Percentiles rank a stretch among this genome's conserved stretches.
Evolutionary conservation across 805 yeast species (phyloP).

Genomic region (Candida tammaniensis): DNA sequence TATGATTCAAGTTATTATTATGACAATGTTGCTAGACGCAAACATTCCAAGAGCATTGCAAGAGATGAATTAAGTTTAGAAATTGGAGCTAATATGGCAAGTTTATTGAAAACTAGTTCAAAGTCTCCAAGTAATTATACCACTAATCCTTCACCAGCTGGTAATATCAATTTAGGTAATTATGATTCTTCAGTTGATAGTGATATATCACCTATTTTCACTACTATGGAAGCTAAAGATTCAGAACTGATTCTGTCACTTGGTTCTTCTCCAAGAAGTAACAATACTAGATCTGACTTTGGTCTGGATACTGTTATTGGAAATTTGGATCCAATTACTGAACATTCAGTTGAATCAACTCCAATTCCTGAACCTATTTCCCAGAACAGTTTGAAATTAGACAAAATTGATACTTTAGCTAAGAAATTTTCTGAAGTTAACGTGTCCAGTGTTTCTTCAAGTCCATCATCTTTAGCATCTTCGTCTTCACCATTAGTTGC

Average conservation of each 20-base stretch:
- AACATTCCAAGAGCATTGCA: slow-evolving; percentile 5
- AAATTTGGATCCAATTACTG: slow-evolving; percentile 30
- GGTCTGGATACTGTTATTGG: slow-evolving; percentile 5
- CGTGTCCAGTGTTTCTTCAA: slow-evolving; percentile 3
- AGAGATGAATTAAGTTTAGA: slow-evolving; percentile 33
- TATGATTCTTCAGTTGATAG: slow-evolving; percentile 43
- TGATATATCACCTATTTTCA: slow-evolving; percentile 41
- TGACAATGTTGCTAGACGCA: slow-evolving; percentile 8
- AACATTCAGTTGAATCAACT: slow-evolving; percentile 28
- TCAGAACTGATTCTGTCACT: slow-evolving; percentile 38
- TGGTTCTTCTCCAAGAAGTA: slow-evolving; percentile 21
- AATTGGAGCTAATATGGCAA: slow-evolving; percentile 47
- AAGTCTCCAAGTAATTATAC: slow-evolving; percentile 2
- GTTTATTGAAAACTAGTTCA: slow-evolving; percentile 19
- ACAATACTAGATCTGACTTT: slow-evolving; percentile 3
- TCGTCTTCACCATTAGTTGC: slow-evolving; percentile 15
- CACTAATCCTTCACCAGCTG: slow-evolving; percentile 3
- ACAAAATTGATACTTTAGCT: slow-evolving; percentile 1
- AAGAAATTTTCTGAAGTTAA: slow-evolving; percentile 6
- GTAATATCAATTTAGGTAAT: slow-evolving; percentile 1
- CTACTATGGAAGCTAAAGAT: slow-evolving; percentile 29
- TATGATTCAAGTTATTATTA: slow-evolving; percentile 4
- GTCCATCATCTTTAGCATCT: slow-evolving; percentile 15
- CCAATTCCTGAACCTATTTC: slow-evolving; percentile 12
- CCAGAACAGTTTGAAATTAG: slow-evolving; percentile 2